Evolutionary conservation across 2,329 filamentous ascomycete genomes (phyloP).

Genomic region (Nigrograna mackinnonii): DNA sequence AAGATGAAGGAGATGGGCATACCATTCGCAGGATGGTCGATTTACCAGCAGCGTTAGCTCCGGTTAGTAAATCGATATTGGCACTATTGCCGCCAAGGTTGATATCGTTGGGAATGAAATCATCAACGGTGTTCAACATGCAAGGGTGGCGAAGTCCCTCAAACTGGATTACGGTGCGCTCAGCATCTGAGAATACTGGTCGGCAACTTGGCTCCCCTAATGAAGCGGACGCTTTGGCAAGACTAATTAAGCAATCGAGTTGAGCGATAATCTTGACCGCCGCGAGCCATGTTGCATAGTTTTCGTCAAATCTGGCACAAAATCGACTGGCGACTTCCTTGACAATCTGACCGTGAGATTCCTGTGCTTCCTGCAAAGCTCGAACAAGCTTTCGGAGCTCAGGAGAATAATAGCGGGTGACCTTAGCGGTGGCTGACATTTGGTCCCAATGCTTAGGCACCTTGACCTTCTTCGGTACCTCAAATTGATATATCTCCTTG

Average conservation of each 20-base stretch:
- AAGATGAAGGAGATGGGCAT: no score
- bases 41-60: conserved; percentile 96
- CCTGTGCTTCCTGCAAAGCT: conserved; percentile 88
- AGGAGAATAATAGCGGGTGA: conserved; percentile 92
- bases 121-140: conserved; percentile 83
- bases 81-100: conserved; percentile 77
- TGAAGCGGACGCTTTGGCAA: conserved; percentile 84
- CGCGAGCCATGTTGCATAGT: conserved; percentile 83
- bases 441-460: conserved; percentile 90
- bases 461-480: conserved; percentile 83
- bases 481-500: conserved; percentile 96
- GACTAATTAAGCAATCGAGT: conserved; percentile 90
- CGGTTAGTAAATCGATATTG: conserved; percentile 90
- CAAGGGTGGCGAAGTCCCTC: conserved; percentile 92
- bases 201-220: conserved; percentile 87
- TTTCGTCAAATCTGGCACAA: conserved; percentile 83
- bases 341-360: conserved; percentile 88
- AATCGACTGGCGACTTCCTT: conserved; percentile 84
- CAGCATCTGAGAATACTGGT: conserved; percentile 82
- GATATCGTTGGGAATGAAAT: conserved; percentile 97
- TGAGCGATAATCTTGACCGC: conserved; percentile 91
- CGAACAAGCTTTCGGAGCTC: conserved; percentile 83
- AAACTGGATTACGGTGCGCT: conserved; percentile 88
- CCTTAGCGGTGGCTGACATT: conserved; percentile 89
- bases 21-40: conserved; percentile 95